Evolutionary conservation across 108 stramenopile species (phyloP).

Genomic region (Conticribra weissflogii): DNA sequence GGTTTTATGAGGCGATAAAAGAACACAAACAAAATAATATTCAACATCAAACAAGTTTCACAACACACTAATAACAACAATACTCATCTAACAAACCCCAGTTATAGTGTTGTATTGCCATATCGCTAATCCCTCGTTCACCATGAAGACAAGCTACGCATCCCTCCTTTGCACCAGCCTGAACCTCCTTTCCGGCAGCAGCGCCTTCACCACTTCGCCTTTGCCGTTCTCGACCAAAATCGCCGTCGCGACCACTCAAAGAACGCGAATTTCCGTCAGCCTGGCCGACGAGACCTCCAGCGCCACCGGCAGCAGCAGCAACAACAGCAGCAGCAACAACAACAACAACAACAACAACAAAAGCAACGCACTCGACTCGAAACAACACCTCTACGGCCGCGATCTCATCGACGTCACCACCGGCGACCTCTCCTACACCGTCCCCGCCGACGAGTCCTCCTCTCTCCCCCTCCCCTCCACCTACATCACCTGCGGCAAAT

Average conservation of each 20-base stretch:
- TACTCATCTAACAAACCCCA: no score
- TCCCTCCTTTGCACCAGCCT: neutral
- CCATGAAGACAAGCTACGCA: neutral
- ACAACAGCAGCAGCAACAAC: neutral
- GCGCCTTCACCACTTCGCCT: neutral
- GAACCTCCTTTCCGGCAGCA: conserved; percentile 1
- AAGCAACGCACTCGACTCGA: conserved; percentile 23
- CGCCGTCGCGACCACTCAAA: neutral
- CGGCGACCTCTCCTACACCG: neutral
- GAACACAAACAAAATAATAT: no score
- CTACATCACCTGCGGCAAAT: conserved; percentile 66
- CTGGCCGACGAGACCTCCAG: neutral
- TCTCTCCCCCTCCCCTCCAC: conserved; percentile 33
- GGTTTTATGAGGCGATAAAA: no score
- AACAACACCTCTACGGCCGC: conserved; percentile 43
- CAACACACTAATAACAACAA: no score
- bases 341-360: neutral
- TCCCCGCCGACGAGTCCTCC: neutral
- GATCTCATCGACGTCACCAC: conserved; percentile 8
- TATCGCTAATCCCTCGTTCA: no score
- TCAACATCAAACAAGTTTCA: no score
- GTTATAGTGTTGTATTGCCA: no score
- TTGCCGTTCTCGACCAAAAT: neutral
- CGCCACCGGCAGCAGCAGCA: conserved; percentile 3
- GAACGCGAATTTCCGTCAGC: neutral